These are phyloP conservation scores for Fomitopsis betulina DNA, from an alignment of 1,284 basidiomycete genomes.

Conservation along the genomic window DNA sequence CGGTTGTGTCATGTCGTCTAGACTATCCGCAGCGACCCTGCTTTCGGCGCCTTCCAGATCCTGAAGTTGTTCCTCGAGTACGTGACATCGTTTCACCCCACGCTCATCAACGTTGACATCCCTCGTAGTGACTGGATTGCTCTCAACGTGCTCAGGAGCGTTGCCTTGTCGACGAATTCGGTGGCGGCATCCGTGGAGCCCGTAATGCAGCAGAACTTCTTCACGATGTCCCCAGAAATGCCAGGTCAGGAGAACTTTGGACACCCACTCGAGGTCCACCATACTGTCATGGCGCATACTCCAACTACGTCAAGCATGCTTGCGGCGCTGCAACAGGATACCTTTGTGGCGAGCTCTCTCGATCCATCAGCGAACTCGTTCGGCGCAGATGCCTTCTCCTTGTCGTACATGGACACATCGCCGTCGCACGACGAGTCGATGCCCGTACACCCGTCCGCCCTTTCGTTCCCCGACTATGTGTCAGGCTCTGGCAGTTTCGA, in stretches of 20 bases:
- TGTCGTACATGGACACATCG: conserved; percentile 72
- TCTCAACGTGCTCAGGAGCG: conserved; percentile 78
- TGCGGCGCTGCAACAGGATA: conserved; percentile 72
- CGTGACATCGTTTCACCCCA: conserved; percentile 28
- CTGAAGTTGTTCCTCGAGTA: conserved; percentile 85
- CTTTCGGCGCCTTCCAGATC: conserved; percentile 87
- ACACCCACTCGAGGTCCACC: conserved; percentile 45
- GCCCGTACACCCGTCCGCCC: conserved; percentile 47
- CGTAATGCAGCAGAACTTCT: conserved; percentile 83
- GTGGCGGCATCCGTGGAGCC: conserved; percentile 86
- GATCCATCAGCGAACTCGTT: conserved; percentile 58
- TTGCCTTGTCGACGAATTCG: conserved; percentile 82
- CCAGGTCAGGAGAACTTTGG: conserved; percentile 71
- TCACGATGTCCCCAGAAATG: conserved; percentile 70
- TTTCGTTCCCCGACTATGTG: conserved; percentile 63
- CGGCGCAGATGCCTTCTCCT: conserved; percentile 61
- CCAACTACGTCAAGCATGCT: conserved; percentile 86
- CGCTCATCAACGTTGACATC: conserved; percentile 17
- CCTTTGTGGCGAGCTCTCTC: conserved; percentile 57
- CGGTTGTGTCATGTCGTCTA: conserved; percentile 26
- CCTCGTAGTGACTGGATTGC: conserved; percentile 78
- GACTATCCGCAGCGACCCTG: conserved; percentile 87
- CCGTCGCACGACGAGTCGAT: conserved; percentile 48
- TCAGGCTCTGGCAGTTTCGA: conserved; percentile 56
- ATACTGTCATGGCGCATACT: conserved; percentile 58